Percentiles rank a stretch among this genome's conserved stretches.
Conservation (phyloP, 345 rosid species). For the Erysimum cheiranthoides region DNA sequence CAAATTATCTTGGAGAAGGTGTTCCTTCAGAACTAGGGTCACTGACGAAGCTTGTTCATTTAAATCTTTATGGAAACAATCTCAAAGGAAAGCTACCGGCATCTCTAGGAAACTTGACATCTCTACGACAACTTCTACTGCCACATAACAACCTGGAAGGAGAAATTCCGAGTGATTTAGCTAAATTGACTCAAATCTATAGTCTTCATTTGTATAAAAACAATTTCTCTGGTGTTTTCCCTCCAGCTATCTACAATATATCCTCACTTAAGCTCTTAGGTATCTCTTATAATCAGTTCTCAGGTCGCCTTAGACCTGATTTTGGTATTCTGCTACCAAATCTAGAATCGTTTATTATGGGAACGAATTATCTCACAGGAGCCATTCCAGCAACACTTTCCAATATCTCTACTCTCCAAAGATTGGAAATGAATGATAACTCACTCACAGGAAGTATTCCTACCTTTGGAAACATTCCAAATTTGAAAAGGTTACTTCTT, state of each 20-base stretch:
- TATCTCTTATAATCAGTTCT: too few relatives aligned
- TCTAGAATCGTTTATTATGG: too few relatives aligned
- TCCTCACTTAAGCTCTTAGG: too few relatives aligned
- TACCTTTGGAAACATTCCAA: neutral
- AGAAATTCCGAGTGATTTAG: neutral
- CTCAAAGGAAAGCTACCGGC: neutral
- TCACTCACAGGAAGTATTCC: neutral
- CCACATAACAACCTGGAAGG: neutral
- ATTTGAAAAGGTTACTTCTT: neutral
- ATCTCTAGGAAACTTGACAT: constrained; percentile 14
- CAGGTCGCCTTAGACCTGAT: too few relatives aligned
- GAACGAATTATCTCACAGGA: neutral
- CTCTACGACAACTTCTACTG: rapidly evolving
- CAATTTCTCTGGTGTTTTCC: neutral
- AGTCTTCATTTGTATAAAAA: neutral
- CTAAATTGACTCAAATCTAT: neutral
- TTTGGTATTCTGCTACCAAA: too few relatives aligned
- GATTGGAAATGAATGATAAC: neutral
- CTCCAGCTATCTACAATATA: neutral
- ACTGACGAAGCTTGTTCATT: constrained; percentile 6
- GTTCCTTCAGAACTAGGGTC: constrained; percentile 31
- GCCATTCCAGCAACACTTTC: neutral
- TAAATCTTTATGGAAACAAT: constrained; percentile 9
- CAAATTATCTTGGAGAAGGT: constrained; percentile 13
- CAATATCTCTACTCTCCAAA: neutral